These are phyloP conservation scores for Auricularia cornea DNA, from an alignment of 768 basidiomycete genomes.

Conservation along the genomic window DNA sequence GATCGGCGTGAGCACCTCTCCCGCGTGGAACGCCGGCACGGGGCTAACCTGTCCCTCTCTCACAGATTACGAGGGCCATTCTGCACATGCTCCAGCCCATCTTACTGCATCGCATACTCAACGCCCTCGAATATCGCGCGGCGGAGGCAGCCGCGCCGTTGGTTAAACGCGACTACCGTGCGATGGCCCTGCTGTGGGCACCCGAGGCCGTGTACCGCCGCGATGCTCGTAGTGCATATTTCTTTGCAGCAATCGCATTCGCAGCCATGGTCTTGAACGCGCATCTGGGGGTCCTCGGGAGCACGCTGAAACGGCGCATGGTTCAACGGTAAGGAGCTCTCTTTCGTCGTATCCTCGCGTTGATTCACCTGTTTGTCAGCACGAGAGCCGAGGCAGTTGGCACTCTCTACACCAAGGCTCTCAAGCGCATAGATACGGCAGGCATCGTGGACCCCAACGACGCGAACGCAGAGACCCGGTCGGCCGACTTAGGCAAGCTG, in stretches of 20 bases:
- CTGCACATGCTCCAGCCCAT: neutral
- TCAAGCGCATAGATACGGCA: neutral
- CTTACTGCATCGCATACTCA: neutral
- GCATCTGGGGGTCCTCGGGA: neutral
- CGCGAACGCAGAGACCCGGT: neutral
- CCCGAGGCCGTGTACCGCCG: neutral
- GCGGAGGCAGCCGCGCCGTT: neutral
- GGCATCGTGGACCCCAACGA: neutral
- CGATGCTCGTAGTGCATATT: neutral
- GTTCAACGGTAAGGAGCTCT: neutral
- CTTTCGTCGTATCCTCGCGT: neutral
- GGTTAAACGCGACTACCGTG: neutral
- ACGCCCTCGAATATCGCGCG: neutral
- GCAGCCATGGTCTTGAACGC: neutral
- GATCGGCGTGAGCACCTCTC: neutral
- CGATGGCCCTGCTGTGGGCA: neutral
- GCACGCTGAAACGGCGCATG: neutral
- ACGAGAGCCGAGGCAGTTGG: neutral
- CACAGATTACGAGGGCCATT: neutral
- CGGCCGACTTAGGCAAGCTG: neutral
- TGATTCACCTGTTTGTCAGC: neutral
- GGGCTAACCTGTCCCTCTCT: neutral
- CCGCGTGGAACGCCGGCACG: neutral
- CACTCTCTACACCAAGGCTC: neutral
- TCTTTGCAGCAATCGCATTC: neutral